Evolutionary conservation across 225 moss, liverwort and hornwort species (phyloP), one percentile per base, ranked within the genome.

Genomic region (Asterella californica): DNA sequence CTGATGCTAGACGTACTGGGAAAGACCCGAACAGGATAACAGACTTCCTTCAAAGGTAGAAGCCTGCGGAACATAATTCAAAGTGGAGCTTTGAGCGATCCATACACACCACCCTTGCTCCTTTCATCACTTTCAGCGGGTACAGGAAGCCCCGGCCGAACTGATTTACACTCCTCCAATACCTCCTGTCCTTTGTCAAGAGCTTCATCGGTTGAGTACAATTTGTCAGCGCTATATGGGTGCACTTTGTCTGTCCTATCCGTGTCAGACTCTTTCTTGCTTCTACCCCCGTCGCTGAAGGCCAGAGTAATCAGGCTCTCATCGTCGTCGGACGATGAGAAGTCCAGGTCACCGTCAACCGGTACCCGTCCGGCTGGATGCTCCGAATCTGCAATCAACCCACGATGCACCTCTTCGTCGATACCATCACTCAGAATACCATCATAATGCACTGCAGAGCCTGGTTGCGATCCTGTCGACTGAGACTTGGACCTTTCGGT

Each of bases 341-440:
- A n/a, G 17, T 55, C 5, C 50, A 22, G 42, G 17, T 75, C 69
- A 60, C 76, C 64, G 9, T 46, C 29, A 57, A 62, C 77, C 64
- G 65, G 78, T 38, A 71, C 70, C 70, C 83, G 83, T 61, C 83
- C 86, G 9, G 76, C 78, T 30, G 81, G 86, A n/a, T 78, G n/a
- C 65, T 64, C 80, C 5, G 86, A 87, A 77, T 87, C 86, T 21
- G 83, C 86, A 33, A 83, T 70, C 61, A 87, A 79, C 5, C 86
- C 86, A 73, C 79, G 75, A 27, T 76, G 62, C 71, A 87, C 86
- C 55, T 87, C 86, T 70, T 87, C 81, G 70, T 87, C 83, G 54
- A 87, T 83, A 49, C 72, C 72, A 18, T 54, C 2, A 57, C 33
- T 19, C 2, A 74, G 6, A 11, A 10, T 37, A 21, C 32, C 75